phyloP scores from a whole-genome alignment of 257 asterid genomes.

The Solanum pinnatisectum region DNA sequence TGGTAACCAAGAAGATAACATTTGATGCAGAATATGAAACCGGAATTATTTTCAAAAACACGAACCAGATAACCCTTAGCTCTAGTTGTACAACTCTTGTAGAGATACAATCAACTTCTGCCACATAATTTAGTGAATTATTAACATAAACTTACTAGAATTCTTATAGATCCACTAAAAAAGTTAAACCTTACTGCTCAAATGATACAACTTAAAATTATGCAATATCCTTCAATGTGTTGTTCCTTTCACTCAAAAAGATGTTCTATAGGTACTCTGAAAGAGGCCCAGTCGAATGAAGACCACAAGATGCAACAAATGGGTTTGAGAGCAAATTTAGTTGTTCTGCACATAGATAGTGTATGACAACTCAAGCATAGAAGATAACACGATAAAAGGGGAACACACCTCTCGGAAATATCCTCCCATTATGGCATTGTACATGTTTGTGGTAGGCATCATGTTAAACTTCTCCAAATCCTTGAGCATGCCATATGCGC shows the following conservation, averaged over 20 bases:
- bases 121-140: not conserved
- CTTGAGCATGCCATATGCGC: slow-evolving; percentile 63
- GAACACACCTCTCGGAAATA: slow-evolving; percentile 69
- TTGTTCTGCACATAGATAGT: not conserved
- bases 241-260: not conserved
- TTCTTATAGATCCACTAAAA: not conserved
- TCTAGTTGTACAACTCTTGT: not conserved
- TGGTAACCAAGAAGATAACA: not conserved
- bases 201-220: not conserved
- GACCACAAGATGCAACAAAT: not conserved
- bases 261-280: not conserved
- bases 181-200: not conserved
- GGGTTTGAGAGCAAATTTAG: not conserved
- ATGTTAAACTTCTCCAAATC: slow-evolving; percentile 40
- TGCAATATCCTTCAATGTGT: not conserved
- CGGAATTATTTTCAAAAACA: not conserved
- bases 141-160: not conserved
- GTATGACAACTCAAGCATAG: not conserved
- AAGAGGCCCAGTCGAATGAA: not conserved
- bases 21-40: not conserved
- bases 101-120: not conserved
- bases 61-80: not conserved
- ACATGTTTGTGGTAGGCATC: slow-evolving; percentile 53
- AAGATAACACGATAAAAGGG: not conserved
- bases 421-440: slow-evolving; percentile 66